Evolutionary conservation across 2,329 filamentous ascomycete species (phyloP).

Genomic region (Colletotrichum zoysiae): DNA sequence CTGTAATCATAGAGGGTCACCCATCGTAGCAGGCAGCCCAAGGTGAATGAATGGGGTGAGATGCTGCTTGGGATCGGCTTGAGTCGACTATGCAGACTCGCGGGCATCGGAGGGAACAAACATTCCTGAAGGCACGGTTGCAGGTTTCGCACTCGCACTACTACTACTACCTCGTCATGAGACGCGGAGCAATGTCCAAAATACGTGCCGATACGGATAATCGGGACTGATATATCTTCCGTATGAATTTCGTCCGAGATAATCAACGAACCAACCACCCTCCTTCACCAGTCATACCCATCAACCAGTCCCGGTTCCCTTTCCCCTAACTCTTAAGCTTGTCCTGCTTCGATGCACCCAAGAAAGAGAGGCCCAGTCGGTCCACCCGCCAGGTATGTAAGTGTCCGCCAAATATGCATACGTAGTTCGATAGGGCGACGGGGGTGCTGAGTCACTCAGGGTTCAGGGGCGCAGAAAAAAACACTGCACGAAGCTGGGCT

Average conservation of each 20-base stretch:
- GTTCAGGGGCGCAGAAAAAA: not conserved
- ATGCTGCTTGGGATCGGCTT: not conserved
- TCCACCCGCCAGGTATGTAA: not conserved
- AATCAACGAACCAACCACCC: not conserved
- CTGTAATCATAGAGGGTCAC: not conserved
- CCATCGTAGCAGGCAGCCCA: not conserved
- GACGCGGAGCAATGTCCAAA: not conserved
- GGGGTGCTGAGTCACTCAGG: slow-evolving; percentile 4
- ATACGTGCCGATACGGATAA: no score
- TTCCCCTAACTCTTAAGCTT: slow-evolving; percentile 18
- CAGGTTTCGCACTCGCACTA: not conserved
- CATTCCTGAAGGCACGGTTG: slow-evolving; percentile 22
- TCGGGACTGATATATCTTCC: slow-evolving; percentile 8
- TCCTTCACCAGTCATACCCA: slow-evolving; percentile 4
- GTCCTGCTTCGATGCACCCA: slow-evolving; percentile 11
- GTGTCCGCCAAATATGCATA: not conserved
- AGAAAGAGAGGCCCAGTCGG: not conserved
- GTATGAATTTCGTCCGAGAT: slow-evolving; percentile 10
- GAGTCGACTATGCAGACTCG: not conserved
- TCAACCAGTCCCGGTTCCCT: not conserved
- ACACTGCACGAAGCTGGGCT: not conserved
- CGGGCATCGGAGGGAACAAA: not conserved
- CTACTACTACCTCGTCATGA: not conserved
- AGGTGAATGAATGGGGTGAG: not conserved
- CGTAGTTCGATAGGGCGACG: not conserved